Evolutionary conservation across 23 red algal genomes (phyloP).

Genomic region (Gracilaria domingensis): DNA sequence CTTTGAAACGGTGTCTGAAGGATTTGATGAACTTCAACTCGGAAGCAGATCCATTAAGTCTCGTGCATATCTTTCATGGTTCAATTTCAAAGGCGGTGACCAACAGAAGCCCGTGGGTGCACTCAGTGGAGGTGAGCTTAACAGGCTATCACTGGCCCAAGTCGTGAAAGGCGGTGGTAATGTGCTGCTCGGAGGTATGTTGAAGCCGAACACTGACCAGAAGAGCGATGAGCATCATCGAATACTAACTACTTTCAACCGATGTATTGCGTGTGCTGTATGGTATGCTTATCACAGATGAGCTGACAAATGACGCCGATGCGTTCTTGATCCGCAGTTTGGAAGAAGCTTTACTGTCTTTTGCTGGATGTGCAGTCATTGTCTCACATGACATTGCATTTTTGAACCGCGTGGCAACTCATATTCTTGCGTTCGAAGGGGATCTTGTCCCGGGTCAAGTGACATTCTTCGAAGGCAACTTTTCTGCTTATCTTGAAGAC

Average conservation of each 20-base stretch:
- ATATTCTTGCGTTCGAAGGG: conserved; percentile 96
- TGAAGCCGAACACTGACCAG: neutral
- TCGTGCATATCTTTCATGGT: conserved; percentile 93
- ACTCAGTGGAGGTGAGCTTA: conserved; percentile 87
- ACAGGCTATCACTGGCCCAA: conserved; percentile 82
- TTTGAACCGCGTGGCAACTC: conserved; percentile 82
- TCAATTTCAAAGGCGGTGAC: conserved; percentile 87
- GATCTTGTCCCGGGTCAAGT: conserved; percentile 75
- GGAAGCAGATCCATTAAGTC: conserved; percentile 76
- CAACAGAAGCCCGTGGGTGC: conserved; percentile 85
- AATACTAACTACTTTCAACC: neutral
- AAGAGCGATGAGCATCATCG: neutral
- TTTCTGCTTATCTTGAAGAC: conserved; percentile 82
- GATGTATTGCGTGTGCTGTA: neutral
- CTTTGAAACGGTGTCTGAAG: conserved; percentile 78
- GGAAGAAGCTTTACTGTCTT: conserved; percentile 88
- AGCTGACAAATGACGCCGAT: conserved; percentile 90
- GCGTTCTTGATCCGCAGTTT: conserved; percentile 74
- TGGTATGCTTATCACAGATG: conserved; percentile 36
- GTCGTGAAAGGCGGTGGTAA: conserved; percentile 87
- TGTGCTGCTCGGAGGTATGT: conserved; percentile 80
- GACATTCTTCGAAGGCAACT: conserved; percentile 88
- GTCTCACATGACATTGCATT: conserved; percentile 91
- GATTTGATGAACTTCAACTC: conserved; percentile 73
- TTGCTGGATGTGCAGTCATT: conserved; percentile 82